Evolutionary conservation across 495 filamentous ascomycete species (phyloP).

Genomic region (Neurospora sp.): DNA sequence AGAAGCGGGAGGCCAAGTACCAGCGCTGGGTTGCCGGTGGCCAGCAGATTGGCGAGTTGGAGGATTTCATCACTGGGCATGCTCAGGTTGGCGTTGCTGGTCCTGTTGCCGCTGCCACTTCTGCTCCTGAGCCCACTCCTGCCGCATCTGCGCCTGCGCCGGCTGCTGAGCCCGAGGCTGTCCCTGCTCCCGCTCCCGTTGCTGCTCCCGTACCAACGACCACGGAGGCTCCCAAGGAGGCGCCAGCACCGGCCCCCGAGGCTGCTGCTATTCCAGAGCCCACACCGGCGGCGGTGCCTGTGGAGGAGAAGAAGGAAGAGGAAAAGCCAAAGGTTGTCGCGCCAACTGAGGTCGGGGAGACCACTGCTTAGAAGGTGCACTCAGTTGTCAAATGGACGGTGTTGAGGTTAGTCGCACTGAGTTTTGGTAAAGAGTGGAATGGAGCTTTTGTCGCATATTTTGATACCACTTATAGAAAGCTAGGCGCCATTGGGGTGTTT

Average conservation of each 20-base stretch:
- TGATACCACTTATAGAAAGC: neutral
- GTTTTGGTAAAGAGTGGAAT: neutral
- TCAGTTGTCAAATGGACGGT: neutral
- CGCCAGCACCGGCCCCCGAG: neutral
- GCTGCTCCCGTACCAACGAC: neutral
- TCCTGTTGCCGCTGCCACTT: neutral
- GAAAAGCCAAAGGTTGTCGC: neutral
- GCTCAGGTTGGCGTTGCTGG: constrained; percentile 12
- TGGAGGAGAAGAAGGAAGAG: neutral
- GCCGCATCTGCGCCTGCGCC: neutral
- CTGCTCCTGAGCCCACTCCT: neutral
- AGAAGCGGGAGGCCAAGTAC: constrained; percentile 45
- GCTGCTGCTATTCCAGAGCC: neutral
- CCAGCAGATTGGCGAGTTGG: constrained; percentile 70
- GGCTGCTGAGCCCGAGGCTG: neutral
- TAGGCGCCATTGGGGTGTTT: neutral
- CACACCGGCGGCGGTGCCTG: neutral
- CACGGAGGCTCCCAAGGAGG: neutral
- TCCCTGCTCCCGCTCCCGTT: neutral
- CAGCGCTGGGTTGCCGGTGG: constrained; percentile 71
- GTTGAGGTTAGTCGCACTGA: neutral
- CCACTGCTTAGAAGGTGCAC: neutral
- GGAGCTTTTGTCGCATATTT: neutral
- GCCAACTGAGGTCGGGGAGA: neutral
- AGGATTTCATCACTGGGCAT: constrained; percentile 53